Conservation (phyloP, 169 alveolate genomes). For the Plasmodium berghei region DNA sequence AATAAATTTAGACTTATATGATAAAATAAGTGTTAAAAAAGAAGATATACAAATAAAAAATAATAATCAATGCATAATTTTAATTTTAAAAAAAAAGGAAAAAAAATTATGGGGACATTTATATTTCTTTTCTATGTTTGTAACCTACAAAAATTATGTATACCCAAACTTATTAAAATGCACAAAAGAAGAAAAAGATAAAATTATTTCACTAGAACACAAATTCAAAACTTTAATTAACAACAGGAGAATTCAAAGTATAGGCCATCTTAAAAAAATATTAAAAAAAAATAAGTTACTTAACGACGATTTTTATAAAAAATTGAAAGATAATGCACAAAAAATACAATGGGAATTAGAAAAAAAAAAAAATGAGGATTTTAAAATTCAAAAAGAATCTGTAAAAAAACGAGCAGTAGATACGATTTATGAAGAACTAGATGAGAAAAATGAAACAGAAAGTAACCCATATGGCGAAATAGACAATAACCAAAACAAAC, state of each 20-base stretch:
- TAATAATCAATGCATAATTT: conserved; percentile 6
- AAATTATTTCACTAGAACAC: conserved; percentile 27
- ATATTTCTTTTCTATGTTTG: conserved; percentile 35
- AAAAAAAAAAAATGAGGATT: conserved; percentile 26
- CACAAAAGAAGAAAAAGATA: conserved; percentile 61
- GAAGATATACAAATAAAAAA: conserved; percentile 31
- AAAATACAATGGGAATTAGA: conserved; percentile 38
- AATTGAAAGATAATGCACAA: conserved; percentile 58
- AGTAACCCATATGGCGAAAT: neutral
- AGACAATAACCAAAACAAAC: conserved; percentile 2
- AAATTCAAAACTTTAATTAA: conserved; percentile 48
- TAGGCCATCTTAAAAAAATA: conserved; percentile 33
- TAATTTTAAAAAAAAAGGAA: conserved; percentile 54
- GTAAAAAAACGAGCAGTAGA: conserved; percentile 38
- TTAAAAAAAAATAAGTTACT: conserved; percentile 12
- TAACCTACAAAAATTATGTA: conserved; percentile 30
- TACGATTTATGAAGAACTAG: conserved; percentile 18
- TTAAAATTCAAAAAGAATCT: conserved; percentile 26
- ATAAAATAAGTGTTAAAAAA: conserved; percentile 35
- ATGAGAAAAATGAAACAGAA: neutral
- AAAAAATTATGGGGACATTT: conserved; percentile 71
- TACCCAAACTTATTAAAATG: conserved; percentile 65
- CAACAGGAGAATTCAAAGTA: conserved; percentile 52
- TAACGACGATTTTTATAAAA: conserved; percentile 21
- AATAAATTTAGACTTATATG: conserved; percentile 49